Conservation (phyloP, 371 early-diverging fungal genomes). For the Capillidium heterosporum region DNA sequence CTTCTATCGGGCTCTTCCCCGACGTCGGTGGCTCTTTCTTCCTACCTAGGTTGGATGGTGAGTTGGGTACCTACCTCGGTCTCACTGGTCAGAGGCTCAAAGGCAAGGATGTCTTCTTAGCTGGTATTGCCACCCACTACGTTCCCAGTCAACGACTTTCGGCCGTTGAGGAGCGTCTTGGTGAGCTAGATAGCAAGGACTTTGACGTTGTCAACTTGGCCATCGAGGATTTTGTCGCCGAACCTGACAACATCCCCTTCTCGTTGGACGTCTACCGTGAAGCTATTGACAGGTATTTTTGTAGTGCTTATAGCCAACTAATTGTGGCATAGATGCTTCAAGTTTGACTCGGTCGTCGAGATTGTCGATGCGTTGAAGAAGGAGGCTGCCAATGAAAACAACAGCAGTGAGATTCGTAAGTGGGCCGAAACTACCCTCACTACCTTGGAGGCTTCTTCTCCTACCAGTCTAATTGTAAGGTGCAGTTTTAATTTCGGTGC, state of each 20-base stretch:
- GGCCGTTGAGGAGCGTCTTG: slow-evolving; percentile 58
- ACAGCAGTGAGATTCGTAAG: slow-evolving; percentile 9
- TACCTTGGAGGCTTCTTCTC: slow-evolving; percentile 49
- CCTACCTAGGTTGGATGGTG: slow-evolving; percentile 77
- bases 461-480: slow-evolving; percentile 62
- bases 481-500: background rate
- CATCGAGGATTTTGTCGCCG: slow-evolving; percentile 79
- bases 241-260: slow-evolving; percentile 21
- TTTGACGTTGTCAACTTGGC: slow-evolving; percentile 69
- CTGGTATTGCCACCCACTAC: slow-evolving; percentile 94
- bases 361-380: slow-evolving; percentile 61
- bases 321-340: slow-evolving; percentile 44
- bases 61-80: slow-evolving; percentile 81
- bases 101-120: slow-evolving; percentile 75
- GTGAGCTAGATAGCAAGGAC: slow-evolving; percentile 64
- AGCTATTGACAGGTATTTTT: slow-evolving; percentile 44
- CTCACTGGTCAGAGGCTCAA: slow-evolving; percentile 70
- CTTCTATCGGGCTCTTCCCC: slow-evolving; percentile 79
- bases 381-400: slow-evolving; percentile 12
- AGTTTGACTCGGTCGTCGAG: slow-evolving; percentile 50
- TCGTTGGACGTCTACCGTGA: slow-evolving; percentile 45
- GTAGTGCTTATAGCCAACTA: background rate
- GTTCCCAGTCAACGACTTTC: slow-evolving; percentile 72
- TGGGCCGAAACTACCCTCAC: slow-evolving; percentile 57
- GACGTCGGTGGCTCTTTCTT: slow-evolving; percentile 92